phyloP scores from a whole-genome alignment of 768 basidiomycete genomes.

The Russula vinacea region DNA sequence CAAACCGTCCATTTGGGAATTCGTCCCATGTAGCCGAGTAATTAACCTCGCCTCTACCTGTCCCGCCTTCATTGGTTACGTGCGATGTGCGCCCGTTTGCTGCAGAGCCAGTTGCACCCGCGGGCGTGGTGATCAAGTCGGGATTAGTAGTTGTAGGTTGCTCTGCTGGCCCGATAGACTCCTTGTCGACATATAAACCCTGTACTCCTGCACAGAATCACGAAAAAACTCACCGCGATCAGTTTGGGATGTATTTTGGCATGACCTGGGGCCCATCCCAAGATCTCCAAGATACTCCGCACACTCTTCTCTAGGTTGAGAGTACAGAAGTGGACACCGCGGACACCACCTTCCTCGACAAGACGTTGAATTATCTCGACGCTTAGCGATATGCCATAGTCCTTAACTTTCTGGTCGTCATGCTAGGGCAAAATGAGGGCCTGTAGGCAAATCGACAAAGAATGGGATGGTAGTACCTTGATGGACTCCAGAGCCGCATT shows the following conservation, averaged over 20 bases:
- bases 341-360: conserved; percentile 52
- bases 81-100: conserved; percentile 51
- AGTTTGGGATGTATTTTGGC: conserved; percentile 56
- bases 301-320: conserved; percentile 97
- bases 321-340: conserved; percentile 91
- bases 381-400: conserved; percentile 86
- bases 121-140: conserved; percentile 57
- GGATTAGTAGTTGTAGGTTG: conserved; percentile 34
- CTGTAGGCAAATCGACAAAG: background rate
- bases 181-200: conserved; percentile 30
- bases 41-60: conserved; percentile 69
- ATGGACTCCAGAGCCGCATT: conserved; percentile 69
- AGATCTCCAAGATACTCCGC: conserved; percentile 72
- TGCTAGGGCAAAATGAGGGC: conserved; percentile 46
- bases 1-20: conserved; percentile 97
- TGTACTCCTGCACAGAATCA: background rate
- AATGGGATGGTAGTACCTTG: conserved; percentile 49
- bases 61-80: conserved; percentile 52
- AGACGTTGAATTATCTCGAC: conserved; percentile 71
- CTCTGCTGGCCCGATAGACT: conserved; percentile 34
- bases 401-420: conserved; percentile 91
- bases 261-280: conserved; percentile 58
- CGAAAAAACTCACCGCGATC: conserved; percentile 51
- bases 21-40: conserved; percentile 86
- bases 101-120: conserved; percentile 60